Evolutionary conservation across 805 yeast species (phyloP).

Genomic region (Wickerhamomyces hampshirensis): DNA sequence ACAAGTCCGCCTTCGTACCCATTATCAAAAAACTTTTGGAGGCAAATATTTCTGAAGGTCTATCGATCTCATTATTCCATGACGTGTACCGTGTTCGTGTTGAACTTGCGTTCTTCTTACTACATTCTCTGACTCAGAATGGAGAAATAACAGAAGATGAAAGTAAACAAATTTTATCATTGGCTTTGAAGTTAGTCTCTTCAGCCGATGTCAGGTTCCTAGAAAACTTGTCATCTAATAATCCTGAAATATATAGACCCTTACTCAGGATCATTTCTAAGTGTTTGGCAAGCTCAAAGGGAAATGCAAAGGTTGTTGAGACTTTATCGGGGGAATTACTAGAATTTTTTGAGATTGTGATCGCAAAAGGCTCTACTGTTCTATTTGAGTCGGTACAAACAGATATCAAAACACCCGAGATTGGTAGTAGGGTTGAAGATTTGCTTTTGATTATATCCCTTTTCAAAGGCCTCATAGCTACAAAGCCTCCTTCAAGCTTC

Average conservation of each 20-base stretch:
- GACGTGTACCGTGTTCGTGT: slow-evolving; percentile 57
- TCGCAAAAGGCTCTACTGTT: slow-evolving; percentile 61
- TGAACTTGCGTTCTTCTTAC: slow-evolving; percentile 54
- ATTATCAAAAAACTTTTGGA: slow-evolving; percentile 47
- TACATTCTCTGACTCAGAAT: slow-evolving; percentile 12
- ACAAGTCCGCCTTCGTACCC: slow-evolving; percentile 29
- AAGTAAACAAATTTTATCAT: slow-evolving; percentile 19
- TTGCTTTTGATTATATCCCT: slow-evolving; percentile 56
- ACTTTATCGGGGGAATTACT: slow-evolving; percentile 47
- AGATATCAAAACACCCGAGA: slow-evolving; percentile 37
- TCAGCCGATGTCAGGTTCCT: slow-evolving; percentile 47
- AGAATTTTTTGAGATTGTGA: slow-evolving; percentile 56
- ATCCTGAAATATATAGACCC: slow-evolving; percentile 47
- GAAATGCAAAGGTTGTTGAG: slow-evolving; percentile 37
- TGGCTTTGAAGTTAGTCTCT: slow-evolving; percentile 40
- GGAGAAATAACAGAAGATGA: slow-evolving; percentile 14
- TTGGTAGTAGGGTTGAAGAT: slow-evolving; percentile 56
- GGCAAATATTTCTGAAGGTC: slow-evolving; percentile 47
- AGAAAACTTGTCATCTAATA: slow-evolving; percentile 34
- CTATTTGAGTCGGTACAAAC: slow-evolving; percentile 56
- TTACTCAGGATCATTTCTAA: slow-evolving; percentile 54
- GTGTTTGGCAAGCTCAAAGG: slow-evolving; percentile 38
- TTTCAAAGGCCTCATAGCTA: slow-evolving; percentile 50
- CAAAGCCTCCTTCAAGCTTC: slow-evolving; percentile 44
- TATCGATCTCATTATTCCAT: slow-evolving; percentile 40